Percentiles rank a stretch among this genome's conserved stretches.
Conservation (phyloP, 1,284 basidiomycete genomes). For the Salmacisia buchloeana region DNA sequence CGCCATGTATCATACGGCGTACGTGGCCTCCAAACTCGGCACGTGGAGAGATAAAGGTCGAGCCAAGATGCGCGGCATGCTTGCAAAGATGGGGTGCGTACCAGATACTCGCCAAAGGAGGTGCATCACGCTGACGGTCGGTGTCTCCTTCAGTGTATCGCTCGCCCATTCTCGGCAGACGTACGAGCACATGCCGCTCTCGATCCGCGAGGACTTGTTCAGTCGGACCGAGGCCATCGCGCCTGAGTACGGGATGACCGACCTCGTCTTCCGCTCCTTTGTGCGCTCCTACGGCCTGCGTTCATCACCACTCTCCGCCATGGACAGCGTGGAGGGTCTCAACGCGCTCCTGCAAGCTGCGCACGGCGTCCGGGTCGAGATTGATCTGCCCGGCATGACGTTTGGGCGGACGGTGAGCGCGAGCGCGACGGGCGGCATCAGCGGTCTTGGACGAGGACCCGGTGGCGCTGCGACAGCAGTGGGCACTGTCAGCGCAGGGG, state of each 20-base stretch:
- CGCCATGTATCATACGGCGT: constrained; percentile 94
- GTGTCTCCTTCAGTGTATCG: constrained; percentile 64
- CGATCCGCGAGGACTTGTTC: constrained; percentile 76
- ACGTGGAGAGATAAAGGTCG: constrained; percentile 93
- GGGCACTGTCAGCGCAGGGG: constrained; percentile 11
- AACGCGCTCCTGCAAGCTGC: constrained; percentile 84
- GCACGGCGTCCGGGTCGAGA: constrained; percentile 77
- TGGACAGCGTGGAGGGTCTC: constrained; percentile 87
- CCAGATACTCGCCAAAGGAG: neutral
- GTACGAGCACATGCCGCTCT: constrained; percentile 92
- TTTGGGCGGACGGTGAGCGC: constrained; percentile 20
- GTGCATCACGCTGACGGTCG: neutral
- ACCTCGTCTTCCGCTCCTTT: constrained; percentile 88
- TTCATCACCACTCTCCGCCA: constrained; percentile 77
- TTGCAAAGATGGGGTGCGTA: constrained; percentile 98
- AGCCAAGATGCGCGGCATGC: constrained; percentile 77
- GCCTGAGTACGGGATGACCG: constrained; percentile 93
- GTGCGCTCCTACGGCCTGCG: constrained; percentile 83
- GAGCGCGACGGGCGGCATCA: constrained; percentile 54
- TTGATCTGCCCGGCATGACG: constrained; percentile 55
- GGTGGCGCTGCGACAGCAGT: constrained; percentile 12
- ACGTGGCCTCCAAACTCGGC: constrained; percentile 87
- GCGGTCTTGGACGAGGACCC: constrained; percentile 56
- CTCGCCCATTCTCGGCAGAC: constrained; percentile 87
- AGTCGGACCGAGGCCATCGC: constrained; percentile 80